Evolutionary conservation across 306 rosid species (phyloP), one percentile per base, ranked within the genome.

Genomic region (Sesbania bispinosa): DNA sequence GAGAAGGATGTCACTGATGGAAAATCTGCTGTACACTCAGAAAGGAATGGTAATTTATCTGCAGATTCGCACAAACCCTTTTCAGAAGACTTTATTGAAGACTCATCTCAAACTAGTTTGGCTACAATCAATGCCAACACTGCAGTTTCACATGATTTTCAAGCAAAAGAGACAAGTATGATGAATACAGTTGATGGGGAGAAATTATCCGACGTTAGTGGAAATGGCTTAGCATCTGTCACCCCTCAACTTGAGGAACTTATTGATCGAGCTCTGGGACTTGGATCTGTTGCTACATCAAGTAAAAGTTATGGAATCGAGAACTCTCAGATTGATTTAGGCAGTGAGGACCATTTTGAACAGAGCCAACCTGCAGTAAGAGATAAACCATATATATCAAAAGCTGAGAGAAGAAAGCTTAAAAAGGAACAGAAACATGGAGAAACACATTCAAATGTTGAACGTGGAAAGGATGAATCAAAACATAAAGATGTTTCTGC

Each of bases 371-470:
- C 81, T 82, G 50, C 81, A 16, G 80, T 50, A 23, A 89, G 89
- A 85, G 99, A 94, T 62, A 94, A 87, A 52, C 95, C 96, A 51
- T 84, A 89, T 79, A 0, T 91, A 69, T 94, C 99, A 18, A 94
- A 89, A 88, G 93, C 97, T 47, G 99, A 91, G 72, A 89, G 99
- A 80, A 88, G 96, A 82, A 87, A 87, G 81, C 91, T 85, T 30
- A 94, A 94, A 89, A 88, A 86, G 76, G 99, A 85, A 57, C 90
- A 82, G 77, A 83, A 77, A 57, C 71, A 62, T 48, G 75, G 23
- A 72, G 85, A 32, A 48, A 69, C 68, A 51, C 85, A 86, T 72
- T 76, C 77, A 73, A 85, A 72, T 51, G 78, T 66, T 84, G 83
- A 82, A 80, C 79, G 50, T 54, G 82, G 65, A 83, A 77, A 73